These are phyloP conservation scores for Rhodotorula diobovata DNA, from an alignment of 768 basidiomycete species.

Conservation along the genomic window DNA sequence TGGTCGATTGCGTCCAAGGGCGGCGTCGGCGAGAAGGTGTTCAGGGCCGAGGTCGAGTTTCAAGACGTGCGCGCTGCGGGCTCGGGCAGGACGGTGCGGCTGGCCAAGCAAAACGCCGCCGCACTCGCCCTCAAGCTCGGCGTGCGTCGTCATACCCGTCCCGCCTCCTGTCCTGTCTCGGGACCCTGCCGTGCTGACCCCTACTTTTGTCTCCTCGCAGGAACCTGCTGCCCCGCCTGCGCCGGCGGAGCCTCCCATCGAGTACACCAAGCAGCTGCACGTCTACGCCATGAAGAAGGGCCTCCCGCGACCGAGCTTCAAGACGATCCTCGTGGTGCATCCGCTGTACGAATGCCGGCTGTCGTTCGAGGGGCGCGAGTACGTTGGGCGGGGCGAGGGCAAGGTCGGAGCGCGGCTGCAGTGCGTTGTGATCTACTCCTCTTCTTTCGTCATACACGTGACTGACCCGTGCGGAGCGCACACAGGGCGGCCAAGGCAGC, in stretches of 20 bases:
- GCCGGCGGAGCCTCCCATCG: background rate
- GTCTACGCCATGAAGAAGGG: background rate
- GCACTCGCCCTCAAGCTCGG: background rate
- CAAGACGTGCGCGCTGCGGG: background rate
- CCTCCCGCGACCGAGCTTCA: background rate
- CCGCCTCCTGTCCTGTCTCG: background rate
- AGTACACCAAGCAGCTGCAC: background rate
- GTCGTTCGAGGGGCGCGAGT: background rate
- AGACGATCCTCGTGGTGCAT: background rate
- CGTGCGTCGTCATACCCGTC: background rate
- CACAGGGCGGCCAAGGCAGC: background rate
- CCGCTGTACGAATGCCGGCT: background rate
- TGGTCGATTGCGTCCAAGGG: conserved; percentile 12
- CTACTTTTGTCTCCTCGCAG: no score
- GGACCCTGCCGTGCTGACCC: background rate
- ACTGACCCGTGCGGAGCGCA: no score
- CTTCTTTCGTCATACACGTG: background rate
- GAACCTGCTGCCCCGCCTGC: no score
- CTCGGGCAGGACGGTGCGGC: background rate
- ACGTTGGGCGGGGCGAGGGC: background rate
- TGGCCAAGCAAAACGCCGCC: conserved; percentile 17
- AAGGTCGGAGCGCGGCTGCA: background rate
- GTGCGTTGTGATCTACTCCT: background rate
- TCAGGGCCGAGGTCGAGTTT: conserved; percentile 10
- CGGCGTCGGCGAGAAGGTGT: background rate